Percentiles rank a stretch among this genome's conserved stretches.
These are phyloP conservation scores for Solanum chiquidenum DNA, from an alignment of 257 asterid species.

Conservation along the genomic window DNA sequence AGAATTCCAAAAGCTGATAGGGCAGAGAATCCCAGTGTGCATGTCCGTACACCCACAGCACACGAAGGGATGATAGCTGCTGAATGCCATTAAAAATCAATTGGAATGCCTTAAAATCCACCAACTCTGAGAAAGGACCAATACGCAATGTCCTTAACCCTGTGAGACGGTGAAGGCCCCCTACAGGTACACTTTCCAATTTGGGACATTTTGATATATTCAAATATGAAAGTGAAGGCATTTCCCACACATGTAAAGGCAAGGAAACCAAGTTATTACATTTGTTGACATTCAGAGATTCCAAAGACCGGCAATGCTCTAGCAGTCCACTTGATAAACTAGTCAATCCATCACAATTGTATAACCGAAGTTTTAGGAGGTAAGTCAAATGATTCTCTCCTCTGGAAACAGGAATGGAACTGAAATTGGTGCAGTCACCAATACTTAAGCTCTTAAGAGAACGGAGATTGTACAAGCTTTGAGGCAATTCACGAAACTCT, in stretches of 20 bases:
- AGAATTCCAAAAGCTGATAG: not conserved
- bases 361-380: not conserved
- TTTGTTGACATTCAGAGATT: rapidly evolving
- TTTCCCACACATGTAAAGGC: not conserved
- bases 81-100: not conserved
- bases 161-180: not conserved
- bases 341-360: not conserved
- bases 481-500: constrained; percentile 1
- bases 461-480: not conserved
- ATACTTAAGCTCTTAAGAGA: not conserved
- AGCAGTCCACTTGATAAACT: constrained; percentile 8
- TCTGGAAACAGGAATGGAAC: not conserved
- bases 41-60: rapidly evolving
- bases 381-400: not conserved
- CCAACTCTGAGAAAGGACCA: constrained; percentile 1
- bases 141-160: not conserved
- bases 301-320: not conserved
- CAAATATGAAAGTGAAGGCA: not conserved
- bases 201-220: not conserved
- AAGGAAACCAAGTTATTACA: not conserved
- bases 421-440: not conserved
- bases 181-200: not conserved
- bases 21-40: constrained; percentile 3
- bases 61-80: not conserved
- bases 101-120: not conserved